These are phyloP conservation scores for Aegle marmelos DNA, from an alignment of 345 rosid genomes.

Conservation along the genomic window DNA sequence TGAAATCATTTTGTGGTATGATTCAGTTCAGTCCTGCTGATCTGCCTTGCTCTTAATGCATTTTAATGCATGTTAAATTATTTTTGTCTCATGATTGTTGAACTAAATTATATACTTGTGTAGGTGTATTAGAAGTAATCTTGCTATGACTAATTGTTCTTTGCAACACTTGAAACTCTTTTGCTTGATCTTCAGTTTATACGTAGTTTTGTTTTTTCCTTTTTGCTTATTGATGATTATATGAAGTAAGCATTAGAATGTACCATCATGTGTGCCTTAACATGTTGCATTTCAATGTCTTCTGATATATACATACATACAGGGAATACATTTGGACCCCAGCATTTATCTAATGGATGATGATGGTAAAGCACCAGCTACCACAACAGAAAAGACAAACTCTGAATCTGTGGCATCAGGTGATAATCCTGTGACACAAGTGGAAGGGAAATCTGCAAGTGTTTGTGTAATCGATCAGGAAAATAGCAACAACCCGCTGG, in stretches of 20 bases:
- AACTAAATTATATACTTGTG: neutral
- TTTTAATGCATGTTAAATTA: neutral
- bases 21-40: neutral
- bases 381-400: conserved; percentile 36
- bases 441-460: conserved; percentile 29
- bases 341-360: conserved; percentile 97
- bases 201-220: neutral
- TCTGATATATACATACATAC: conserved; percentile 4
- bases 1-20: neutral
- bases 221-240: neutral
- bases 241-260: neutral
- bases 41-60: neutral
- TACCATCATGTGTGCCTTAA: neutral
- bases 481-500: conserved; percentile 15
- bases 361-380: conserved; percentile 55
- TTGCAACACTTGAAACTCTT: neutral
- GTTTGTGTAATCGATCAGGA: conserved; percentile 31
- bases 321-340: conserved; percentile 99
- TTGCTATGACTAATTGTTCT: neutral
- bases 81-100: neutral
- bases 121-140: neutral
- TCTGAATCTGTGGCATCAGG: conserved; percentile 27
- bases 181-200: neutral
- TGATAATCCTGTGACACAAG: conserved; percentile 23
- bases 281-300: conserved; percentile 9